A percentile compares a stretch with the other conserved stretches of the same genome.
phyloP scores from a whole-genome alignment of 352 stramenopile species.

The Phytophthora sansomeana region DNA sequence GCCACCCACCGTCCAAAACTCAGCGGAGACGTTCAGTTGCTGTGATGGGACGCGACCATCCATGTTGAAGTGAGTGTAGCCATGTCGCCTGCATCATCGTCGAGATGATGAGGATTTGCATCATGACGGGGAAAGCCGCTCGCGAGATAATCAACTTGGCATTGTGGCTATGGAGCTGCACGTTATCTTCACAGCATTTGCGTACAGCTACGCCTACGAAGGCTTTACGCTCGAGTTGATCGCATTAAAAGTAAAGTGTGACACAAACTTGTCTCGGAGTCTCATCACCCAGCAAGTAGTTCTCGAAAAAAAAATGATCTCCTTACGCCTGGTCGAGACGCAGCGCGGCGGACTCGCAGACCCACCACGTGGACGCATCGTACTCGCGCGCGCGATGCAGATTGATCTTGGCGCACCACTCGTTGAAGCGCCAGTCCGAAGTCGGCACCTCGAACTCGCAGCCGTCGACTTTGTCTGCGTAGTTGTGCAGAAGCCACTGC shows the following conservation, averaged over 20 bases:
- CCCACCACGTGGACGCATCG: conserved; percentile 19
- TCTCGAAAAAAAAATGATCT: conserved; percentile 7
- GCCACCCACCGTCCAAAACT: conserved; percentile 14
- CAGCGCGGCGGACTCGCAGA: conserved; percentile 3
- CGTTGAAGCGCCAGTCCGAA: conserved; percentile 28
- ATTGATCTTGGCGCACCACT: conserved; percentile 23
- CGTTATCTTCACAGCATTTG: background rate
- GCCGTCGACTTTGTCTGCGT: conserved; percentile 17
- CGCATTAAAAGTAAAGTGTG: conserved; percentile 5
- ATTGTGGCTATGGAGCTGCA: background rate
- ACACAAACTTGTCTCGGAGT: conserved; percentile 25
- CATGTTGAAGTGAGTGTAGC: conserved; percentile 30
- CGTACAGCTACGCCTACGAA: background rate
- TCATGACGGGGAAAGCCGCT: conserved; percentile 4
- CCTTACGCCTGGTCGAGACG: background rate
- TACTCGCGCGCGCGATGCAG: conserved; percentile 8
- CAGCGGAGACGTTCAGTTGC: conserved; percentile 2
- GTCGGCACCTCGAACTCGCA: conserved; percentile 31
- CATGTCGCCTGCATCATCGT: conserved; percentile 15
- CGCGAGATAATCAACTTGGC: background rate
- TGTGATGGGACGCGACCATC: conserved; percentile 1
- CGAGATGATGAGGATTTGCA: conserved; percentile 13
- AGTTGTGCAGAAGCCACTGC: conserved; percentile 25
- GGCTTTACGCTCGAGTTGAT: background rate
- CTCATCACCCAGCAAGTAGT: conserved; percentile 20